phyloP scores from a whole-genome alignment of 2,329 filamentous ascomycete species.

The Colletotrichum karsti region DNA sequence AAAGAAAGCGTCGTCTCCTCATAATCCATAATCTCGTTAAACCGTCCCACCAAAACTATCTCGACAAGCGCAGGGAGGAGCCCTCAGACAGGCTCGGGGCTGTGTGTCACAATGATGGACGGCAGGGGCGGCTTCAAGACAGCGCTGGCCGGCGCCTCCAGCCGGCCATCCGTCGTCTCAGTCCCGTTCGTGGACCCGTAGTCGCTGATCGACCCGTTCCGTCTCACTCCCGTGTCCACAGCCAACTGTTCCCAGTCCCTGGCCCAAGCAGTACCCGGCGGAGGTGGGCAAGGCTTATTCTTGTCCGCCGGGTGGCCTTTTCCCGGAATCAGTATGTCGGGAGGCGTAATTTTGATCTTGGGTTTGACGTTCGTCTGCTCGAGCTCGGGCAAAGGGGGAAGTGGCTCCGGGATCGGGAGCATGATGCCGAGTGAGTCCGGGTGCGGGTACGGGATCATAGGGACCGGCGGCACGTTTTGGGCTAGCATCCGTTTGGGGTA shows the following conservation, averaged over 20 bases:
- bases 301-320: neutral
- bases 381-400: slow-evolving; percentile 20
- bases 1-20: neutral
- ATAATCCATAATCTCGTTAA: neutral
- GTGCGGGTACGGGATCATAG: slow-evolving; percentile 16
- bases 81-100: slow-evolving; percentile 4
- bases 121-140: slow-evolving; percentile 21
- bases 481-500: neutral
- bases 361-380: slow-evolving; percentile 2
- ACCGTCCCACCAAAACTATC: neutral
- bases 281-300: slow-evolving; percentile 23
- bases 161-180: neutral
- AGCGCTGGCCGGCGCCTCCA: neutral
- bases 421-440: slow-evolving; percentile 27
- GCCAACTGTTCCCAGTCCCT: slow-evolving; percentile 30
- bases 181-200: slow-evolving; percentile 13
- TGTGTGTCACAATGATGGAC: slow-evolving; percentile 27
- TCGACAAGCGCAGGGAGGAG: too few relatives aligned
- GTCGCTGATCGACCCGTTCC: slow-evolving; percentile 26
- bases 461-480: slow-evolving; percentile 9
- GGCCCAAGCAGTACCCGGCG: slow-evolving; percentile 30
- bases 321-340: slow-evolving; percentile 25
- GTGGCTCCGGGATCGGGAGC: slow-evolving; percentile 21
- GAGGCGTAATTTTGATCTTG: slow-evolving; percentile 15
- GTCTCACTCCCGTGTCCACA: slow-evolving; percentile 23